Evolutionary conservation across 75 land plant species (phyloP), one percentile per base, ranked within the genome.

Genomic region (Picea sitchensis): DNA sequence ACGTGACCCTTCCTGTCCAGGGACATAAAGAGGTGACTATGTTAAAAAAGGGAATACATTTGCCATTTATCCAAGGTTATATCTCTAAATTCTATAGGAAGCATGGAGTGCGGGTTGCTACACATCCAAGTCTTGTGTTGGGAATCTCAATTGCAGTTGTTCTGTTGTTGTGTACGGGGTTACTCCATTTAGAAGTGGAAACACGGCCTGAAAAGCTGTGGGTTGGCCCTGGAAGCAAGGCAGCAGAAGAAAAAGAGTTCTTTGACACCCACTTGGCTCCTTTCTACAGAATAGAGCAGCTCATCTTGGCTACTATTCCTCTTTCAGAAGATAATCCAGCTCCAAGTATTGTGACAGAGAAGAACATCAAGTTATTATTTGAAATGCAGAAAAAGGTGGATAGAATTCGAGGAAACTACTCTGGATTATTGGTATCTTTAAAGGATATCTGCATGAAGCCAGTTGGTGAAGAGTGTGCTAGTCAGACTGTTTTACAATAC

Each of bases 351-450:
- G 87, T 96, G 79, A 93, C 90, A 57, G 94, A 96, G 32, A 60
- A 89, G 69, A 96, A 96, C 71, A 83, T 96, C 9, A 85, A 89
- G 74, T 86, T 96, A 65, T 80, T 96, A 8, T 96, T 96, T 87
- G 91, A 95, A 51, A 90, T 96, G 60, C 99, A 96, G 64, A 93
- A 95, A 78, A 96, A 94, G 95, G 86, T 96, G 83, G 99, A 95
- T 88, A 79, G 76, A 21, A 78, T 96, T 78, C 90, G 82, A 14
- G 95, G 92, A 73, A 94, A 92, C 80, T 85, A 83, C 77, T 92
- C 98, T 86, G 99, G 98, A 44, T 59, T 74, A 12, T 73, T 79
- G 59, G 84, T 96, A 68, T 85, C 95, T 73, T 82, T 96, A n/a
- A 78, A 86, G 60, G 98, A 96, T 77, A 96, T 96, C 75, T 96